phyloP scores from a whole-genome alignment of 805 yeast species.

The Candida rishiriensis region DNA sequence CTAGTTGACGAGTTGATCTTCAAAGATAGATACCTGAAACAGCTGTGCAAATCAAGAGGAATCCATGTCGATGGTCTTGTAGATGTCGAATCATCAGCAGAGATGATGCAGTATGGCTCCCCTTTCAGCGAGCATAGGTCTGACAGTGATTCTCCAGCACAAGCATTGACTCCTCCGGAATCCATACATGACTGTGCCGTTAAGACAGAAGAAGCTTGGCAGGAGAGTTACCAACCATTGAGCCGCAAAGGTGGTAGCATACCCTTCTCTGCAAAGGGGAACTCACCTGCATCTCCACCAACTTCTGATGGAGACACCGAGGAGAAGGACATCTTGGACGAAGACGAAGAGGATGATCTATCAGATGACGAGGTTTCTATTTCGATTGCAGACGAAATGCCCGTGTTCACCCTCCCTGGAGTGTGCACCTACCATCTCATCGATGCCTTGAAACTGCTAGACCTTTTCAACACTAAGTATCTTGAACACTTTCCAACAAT shows the following conservation, averaged over 20 bases:
- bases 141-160: neutral
- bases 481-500: slow-evolving; percentile 24
- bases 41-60: slow-evolving; percentile 23
- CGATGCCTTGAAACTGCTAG: slow-evolving; percentile 4
- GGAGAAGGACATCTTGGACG: neutral
- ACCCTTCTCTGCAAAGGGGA: neutral
- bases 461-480: slow-evolving; percentile 18
- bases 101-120: slow-evolving; percentile 2
- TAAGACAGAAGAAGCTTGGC: neutral
- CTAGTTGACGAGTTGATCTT: slow-evolving; percentile 25
- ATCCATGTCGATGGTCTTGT: slow-evolving; percentile 27
- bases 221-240: neutral
- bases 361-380: neutral
- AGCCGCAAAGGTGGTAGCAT: neutral
- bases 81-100: slow-evolving; percentile 17
- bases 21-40: slow-evolving; percentile 23
- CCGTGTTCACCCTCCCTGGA: neutral
- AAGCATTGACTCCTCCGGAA: slow-evolving; percentile 2
- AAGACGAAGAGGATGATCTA: neutral
- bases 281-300: slow-evolving; percentile 9
- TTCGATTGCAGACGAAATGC: slow-evolving; percentile 1
- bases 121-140: neutral
- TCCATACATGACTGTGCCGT: neutral
- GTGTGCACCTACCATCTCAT: neutral
- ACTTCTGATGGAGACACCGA: slow-evolving; percentile 9